Evolutionary conservation across 2,329 filamentous ascomycete genomes (phyloP), one percentile per base, ranked within the genome.

Genomic region (Claviceps capensis): DNA sequence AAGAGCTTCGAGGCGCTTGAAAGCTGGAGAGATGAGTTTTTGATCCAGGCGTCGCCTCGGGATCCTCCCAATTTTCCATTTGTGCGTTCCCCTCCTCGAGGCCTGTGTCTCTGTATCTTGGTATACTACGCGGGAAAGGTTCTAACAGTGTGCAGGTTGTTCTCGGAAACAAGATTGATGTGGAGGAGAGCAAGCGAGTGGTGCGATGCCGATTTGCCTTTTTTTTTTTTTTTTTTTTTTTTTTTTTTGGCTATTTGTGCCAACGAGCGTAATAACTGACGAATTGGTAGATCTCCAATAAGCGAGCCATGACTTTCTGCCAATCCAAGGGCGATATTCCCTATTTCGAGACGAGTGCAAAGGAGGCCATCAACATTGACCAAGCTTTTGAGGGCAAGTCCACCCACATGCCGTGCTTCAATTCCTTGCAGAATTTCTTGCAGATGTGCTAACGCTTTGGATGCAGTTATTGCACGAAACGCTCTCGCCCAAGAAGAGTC

Each of bases 1-100:
- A 98, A 98, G 81, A 95, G 89, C 69, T 98, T 98, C 69, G 93
- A 98, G 68, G 94, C 91, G 14, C 80, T 98, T 54, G 93, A 98
- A 68, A 95, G 89, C 72, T 98, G 93, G 93, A 80, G 93, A 63
- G 93, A 98, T 66, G 93, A 98, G 69, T 98, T 98, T 66, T 72
- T 98, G 60, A 95, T 98, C 61, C 93, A 98, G 72, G 93, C 93
- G 6, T 95, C 88, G 59, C 93, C 93, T 5, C 83, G 94, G 65
- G 93, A 98, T 62, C 93, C 93, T 1, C 90, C 96, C 67, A 95
- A 86, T 69, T 98, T 98, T 69, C 93, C 93, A 48, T 98, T 98
- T 66, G 93, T 96, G 72, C 69, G 85, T 73, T 44, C n/a, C 11
- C 4, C 2, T 11, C 30, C 41, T 14, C 8, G 11, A 9, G 41